phyloP scores from a whole-genome alignment of 2,329 filamentous ascomycete species.

The Xylaria multiplex region DNA sequence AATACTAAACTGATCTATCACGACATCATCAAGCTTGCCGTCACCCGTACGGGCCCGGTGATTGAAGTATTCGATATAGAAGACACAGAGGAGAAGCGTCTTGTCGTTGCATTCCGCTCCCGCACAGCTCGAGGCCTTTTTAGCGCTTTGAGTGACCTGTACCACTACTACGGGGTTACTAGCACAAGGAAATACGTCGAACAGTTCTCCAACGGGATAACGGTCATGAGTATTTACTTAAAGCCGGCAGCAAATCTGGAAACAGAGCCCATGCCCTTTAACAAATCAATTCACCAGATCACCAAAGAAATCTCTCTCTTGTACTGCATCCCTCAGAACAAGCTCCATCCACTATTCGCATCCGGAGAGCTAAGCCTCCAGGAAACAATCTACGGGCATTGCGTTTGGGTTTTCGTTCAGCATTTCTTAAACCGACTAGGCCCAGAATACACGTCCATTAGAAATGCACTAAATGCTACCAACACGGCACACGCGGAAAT shows the following conservation, averaged over 20 bases:
- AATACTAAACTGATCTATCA: constrained; percentile 98
- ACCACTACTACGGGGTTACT: constrained; percentile 98
- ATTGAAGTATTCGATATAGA: constrained; percentile 99
- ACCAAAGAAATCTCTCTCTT: constrained; percentile 97
- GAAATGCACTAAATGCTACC: constrained; percentile 79
- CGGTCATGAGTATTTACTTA: constrained; percentile 95
- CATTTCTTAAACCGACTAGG: constrained; percentile 97
- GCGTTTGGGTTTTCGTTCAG: constrained; percentile 96
- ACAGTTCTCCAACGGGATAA: constrained; percentile 98
- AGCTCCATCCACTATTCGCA: constrained; percentile 90
- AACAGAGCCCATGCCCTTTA: constrained; percentile 77
- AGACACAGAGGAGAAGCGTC: constrained; percentile 86
- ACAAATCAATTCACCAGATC: constrained; percentile 97
- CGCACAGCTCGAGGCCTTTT: constrained; percentile 93
- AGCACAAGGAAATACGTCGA: constrained; percentile 97
- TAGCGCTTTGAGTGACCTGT: constrained; percentile 92
- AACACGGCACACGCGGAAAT: constrained; percentile 89
- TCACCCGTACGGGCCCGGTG: constrained; percentile 87
- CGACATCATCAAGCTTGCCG: constrained; percentile 87
- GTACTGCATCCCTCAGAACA: constrained; percentile 98
- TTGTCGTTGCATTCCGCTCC: constrained; percentile 94
- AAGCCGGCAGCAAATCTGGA: constrained; percentile 72
- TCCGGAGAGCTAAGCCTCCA: constrained; percentile 88
- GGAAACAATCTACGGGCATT: constrained; percentile 97
- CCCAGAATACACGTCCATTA: constrained; percentile 89